These are phyloP conservation scores for Anthracocystis walkeri DNA, from an alignment of 1,284 basidiomycete species.

Conservation along the genomic window DNA sequence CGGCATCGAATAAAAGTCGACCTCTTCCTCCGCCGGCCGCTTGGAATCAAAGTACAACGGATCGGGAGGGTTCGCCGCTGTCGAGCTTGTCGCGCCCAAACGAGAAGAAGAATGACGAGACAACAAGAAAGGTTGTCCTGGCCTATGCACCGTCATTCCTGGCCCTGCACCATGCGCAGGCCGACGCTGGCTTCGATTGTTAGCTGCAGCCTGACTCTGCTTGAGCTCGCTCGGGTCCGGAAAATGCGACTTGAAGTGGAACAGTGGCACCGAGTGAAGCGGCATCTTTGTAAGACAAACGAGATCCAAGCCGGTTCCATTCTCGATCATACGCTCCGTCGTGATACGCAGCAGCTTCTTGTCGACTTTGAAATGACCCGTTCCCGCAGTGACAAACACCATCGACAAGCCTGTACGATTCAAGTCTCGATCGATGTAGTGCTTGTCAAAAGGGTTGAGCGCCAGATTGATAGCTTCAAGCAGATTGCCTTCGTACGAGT, in stretches of 20 bases:
- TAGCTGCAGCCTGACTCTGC: constrained; percentile 16
- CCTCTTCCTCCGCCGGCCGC: constrained; percentile 32
- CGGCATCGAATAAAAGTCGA: constrained; percentile 65
- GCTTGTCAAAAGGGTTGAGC: constrained; percentile 91
- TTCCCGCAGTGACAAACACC: constrained; percentile 90
- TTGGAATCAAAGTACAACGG: constrained; percentile 62
- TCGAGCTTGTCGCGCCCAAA: constrained; percentile 8
- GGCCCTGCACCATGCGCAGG: constrained; percentile 30
- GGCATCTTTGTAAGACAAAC: constrained; percentile 92
- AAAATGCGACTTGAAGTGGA: constrained; percentile 64
- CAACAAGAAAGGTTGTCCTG: constrained; percentile 25
- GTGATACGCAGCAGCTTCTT: constrained; percentile 91
- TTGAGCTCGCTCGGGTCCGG: constrained; percentile 46
- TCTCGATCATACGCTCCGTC: constrained; percentile 93
- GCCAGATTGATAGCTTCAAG: constrained; percentile 94
- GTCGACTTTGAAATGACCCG: constrained; percentile 91
- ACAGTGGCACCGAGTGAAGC: constrained; percentile 79
- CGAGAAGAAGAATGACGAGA: constrained; percentile 42
- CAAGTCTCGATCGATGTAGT: constrained; percentile 94
- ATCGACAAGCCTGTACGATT: constrained; percentile 89
- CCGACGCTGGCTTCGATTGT: constrained; percentile 23
- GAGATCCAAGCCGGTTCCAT: constrained; percentile 89
- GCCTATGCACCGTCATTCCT: constrained; percentile 32
- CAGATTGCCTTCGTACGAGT: constrained; percentile 93
- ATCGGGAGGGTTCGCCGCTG: constrained; percentile 49